Base-by-base conservation (phyloP, 2,329 filamentous ascomycete genomes). In the Colletotrichum falcatum region DNA sequence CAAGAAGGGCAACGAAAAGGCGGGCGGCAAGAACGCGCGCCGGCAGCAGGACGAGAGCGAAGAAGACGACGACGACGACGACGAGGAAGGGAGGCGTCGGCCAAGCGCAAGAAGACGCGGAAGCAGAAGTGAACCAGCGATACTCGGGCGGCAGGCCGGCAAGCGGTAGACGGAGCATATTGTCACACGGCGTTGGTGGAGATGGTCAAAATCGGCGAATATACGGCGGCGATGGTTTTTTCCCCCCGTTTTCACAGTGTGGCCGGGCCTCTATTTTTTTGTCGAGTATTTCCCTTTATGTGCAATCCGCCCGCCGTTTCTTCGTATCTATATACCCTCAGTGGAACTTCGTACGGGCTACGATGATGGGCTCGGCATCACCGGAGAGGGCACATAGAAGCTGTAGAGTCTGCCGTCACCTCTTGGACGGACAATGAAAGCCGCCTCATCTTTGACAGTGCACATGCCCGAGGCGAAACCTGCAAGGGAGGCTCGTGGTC, bases 1-100 rank as follows among this genome's bases (percentile, higher is more conserved):
- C 72, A 95, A 95, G 82, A 96, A 95, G 78, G 93, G 93, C 18
- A 94, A 93, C 74, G 91, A 94, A 70, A 90, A 89, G 79, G 83
- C 82, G 20, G 79, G 74, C 71, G 62, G 76, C 69, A 78, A 78
- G 65, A 71, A 71, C 44, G 60, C 81, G 80, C 61, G 75, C 73
- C 61, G 53, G 28, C 80, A 79, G 18, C 82, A 83, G 14, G 83
- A 84, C n/a, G 83, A 81, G 48, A 83, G 82, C 18, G 83, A 83
- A 4, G 84, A 84, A 23, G 84, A 83, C 3, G 82, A 84, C 2
- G 84, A 84, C n/a, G 84, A 83, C 2, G 82, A 84, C 1, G 39
- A 39, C 1, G 81, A 82, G 3, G 81, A 82, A 16, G 42, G 7
- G 56, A 11, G 12, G 48, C 65, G 12, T 55, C 69, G 23, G 28